Evolutionary conservation across 2,329 filamentous ascomycete species (phyloP).

Genomic region (Simplicillium sp.): DNA sequence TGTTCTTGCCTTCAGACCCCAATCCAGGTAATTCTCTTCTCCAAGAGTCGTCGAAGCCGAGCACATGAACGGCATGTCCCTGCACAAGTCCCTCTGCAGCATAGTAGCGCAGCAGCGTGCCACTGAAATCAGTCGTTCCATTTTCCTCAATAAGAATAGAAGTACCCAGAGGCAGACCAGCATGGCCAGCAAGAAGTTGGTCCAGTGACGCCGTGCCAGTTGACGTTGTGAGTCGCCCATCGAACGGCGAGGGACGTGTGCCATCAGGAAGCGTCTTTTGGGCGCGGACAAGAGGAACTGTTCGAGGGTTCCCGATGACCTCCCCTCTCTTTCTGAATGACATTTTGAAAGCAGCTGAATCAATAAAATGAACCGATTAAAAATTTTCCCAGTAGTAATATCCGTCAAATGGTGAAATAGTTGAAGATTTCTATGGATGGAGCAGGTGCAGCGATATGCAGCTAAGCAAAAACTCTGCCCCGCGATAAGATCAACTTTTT

Average conservation of each 20-base stretch:
- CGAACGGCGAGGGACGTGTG: slow-evolving; percentile 76
- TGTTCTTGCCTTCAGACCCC: slow-evolving; percentile 29
- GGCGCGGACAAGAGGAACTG: slow-evolving; percentile 13
- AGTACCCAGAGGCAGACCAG: slow-evolving; percentile 72
- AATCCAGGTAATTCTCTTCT: slow-evolving; percentile 73
- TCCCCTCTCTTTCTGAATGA: slow-evolving; percentile 50
- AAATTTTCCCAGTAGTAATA: no score
- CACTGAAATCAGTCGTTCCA: slow-evolving; percentile 89
- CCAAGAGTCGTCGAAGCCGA: slow-evolving; percentile 76
- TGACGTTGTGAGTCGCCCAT: slow-evolving; percentile 81
- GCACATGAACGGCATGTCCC: slow-evolving; percentile 77
- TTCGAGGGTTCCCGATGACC: slow-evolving; percentile 29
- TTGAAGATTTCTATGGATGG: no score
- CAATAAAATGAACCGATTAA: background rate
- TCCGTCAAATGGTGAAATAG: no score
- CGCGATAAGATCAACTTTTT: background rate
- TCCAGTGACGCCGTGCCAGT: slow-evolving; percentile 86
- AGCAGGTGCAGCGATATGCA: slow-evolving; percentile 3
- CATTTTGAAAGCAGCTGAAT: slow-evolving; percentile 27
- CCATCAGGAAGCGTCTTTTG: slow-evolving; percentile 33
- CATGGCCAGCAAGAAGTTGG: slow-evolving; percentile 74
- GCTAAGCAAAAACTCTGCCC: slow-evolving; percentile 4
- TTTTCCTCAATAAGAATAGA: slow-evolving; percentile 77
- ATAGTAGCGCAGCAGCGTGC: slow-evolving; percentile 76
- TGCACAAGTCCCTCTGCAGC: slow-evolving; percentile 90